Percentiles rank a stretch among this genome's conserved stretches.
phyloP scores from a whole-genome alignment of 148 eudicot genomes.

The Agrostemma githago region DNA sequence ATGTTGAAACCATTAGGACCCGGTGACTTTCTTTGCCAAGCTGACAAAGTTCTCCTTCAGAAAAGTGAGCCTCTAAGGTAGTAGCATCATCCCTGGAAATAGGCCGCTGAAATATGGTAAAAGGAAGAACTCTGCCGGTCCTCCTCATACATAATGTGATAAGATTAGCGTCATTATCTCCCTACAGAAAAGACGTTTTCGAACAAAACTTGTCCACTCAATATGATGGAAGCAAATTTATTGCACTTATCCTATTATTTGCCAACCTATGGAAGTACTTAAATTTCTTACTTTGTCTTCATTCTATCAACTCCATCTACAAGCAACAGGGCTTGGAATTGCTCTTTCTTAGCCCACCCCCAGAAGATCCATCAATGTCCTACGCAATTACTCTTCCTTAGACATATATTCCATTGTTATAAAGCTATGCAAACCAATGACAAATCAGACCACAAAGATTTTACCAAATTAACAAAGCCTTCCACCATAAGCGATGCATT shows the following conservation, averaged over 20 bases:
- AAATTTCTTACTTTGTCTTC: not conserved
- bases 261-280: not conserved
- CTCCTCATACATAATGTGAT: not conserved
- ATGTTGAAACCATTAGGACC: not conserved
- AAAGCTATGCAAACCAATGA: too few species aligned
- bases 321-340: not conserved
- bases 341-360: not conserved
- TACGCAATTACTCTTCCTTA: too few species aligned
- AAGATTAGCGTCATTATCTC: not conserved
- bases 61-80: not conserved
- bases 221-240: not conserved
- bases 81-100: too few species aligned
- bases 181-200: not conserved
- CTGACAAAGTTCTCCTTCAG: not conserved
- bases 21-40: not conserved
- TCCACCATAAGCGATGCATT: not conserved
- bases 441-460: too few species aligned
- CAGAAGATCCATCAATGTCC: too few species aligned
- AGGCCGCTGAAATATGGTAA: not conserved
- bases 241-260: not conserved
- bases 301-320: not conserved
- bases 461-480: not conserved
- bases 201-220: not conserved
- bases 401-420: too few species aligned
- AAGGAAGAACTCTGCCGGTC: not conserved